Base-by-base conservation (phyloP, 768 basidiomycete species). In the Lactarius sanguifluus region DNA sequence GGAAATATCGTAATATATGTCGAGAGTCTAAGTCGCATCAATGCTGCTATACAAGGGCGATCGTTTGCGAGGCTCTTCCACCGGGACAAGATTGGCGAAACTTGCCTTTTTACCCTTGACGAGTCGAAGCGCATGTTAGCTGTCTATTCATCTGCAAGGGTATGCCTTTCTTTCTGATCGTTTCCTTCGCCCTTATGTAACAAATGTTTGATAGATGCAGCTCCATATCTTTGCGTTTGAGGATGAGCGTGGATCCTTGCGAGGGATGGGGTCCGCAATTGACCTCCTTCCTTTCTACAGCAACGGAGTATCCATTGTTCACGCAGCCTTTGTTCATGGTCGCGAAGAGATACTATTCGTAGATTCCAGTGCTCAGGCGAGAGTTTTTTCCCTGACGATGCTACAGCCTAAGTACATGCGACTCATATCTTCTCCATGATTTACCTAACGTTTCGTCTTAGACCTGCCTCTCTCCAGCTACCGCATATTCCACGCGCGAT, bases 301-400 rank as follows among this genome's bases (percentile, higher is more conserved):
- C 15, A 2, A 70, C 0, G 71, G 68, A 3, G 30, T 68, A 0
- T 58, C 59, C 5, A 77, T 86, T 28, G 63, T 59, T 1, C 76
- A 76, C 16, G 76, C 81, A 1, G 77, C 79, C 38, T 85, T 87
- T 66, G 76, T 85, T 2, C 74, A 75, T 56, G 83, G 84, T 4
- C 79, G 72, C 34, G 86, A 87, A 68, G 86, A 88, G 57, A 62
- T 88, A 5, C 66, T 84, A 0, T 71, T 87, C 0, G 74, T 86
- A 1, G 86, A 87, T 64, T 77, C 78, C 1, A 69, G 66, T 2
- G 75, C 75, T 2, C 77, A 78, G 7, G 82, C 78, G 1, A 75
- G 85, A 28, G 77, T 87, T 20, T 87, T 80, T 65, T 87, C 86
- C 1, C 67, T 86, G 50, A 75, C 82, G 0, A 82, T 83, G 0